phyloP scores from a whole-genome alignment of 148 eudicot genomes.

The Rhododendron ovatum region DNA sequence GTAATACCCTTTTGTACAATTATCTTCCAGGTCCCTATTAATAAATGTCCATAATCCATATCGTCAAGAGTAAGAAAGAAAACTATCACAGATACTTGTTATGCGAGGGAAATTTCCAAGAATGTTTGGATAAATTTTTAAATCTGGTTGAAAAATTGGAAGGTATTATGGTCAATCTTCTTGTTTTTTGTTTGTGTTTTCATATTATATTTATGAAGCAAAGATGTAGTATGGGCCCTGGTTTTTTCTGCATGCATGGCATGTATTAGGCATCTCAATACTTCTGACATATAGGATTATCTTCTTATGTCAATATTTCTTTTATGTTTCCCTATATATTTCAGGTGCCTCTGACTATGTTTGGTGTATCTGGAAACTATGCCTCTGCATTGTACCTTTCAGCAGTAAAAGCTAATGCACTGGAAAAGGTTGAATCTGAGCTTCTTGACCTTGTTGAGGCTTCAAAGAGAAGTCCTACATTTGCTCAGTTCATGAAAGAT shows the following conservation, averaged over 20 bases:
- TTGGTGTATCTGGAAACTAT: constrained; percentile 77
- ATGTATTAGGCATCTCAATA: not conserved
- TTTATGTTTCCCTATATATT: constrained; percentile 3
- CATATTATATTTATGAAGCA: not conserved
- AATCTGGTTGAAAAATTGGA: not conserved
- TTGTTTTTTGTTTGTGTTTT: not conserved
- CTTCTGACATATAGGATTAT: not conserved
- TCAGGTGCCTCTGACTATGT: constrained; percentile 78
- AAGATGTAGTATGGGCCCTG: not conserved
- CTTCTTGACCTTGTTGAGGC: constrained; percentile 61
- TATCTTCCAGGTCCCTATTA: not conserved
- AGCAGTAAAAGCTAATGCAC: constrained; percentile 53
- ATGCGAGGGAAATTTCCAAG: not conserved
- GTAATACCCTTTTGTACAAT: not conserved
- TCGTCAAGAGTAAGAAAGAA: not conserved
- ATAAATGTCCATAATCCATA: not conserved
- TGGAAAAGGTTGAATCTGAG: constrained; percentile 81
- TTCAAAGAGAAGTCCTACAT: constrained; percentile 47
- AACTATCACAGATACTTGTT: not conserved
- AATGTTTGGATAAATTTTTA: not conserved
- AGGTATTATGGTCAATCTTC: not conserved
- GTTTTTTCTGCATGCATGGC: not conserved
- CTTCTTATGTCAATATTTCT: not conserved
- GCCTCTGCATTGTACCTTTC: constrained; percentile 77
- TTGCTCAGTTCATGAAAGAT: constrained; percentile 75